Percentiles rank a stretch among this genome's conserved stretches.
These are phyloP conservation scores for Penstemon davidsonii DNA, from an alignment of 257 asterid species.

Conservation along the genomic window DNA sequence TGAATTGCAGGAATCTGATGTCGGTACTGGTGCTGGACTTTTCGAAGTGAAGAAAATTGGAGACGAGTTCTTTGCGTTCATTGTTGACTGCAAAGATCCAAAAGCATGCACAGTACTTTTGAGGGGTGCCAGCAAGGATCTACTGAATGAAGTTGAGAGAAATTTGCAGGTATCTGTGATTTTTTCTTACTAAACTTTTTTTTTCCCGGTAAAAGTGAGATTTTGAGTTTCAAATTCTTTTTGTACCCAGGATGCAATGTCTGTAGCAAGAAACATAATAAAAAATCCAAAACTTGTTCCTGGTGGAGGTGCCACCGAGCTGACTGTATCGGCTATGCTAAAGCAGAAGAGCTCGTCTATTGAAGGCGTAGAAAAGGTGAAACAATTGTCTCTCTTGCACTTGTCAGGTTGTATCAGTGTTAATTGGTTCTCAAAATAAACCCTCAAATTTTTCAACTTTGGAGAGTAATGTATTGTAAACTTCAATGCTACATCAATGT, in stretches of 20 bases:
- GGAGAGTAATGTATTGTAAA: too few species aligned
- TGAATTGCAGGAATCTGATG: slow-evolving; percentile 95
- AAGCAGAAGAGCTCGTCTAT: slow-evolving; percentile 87
- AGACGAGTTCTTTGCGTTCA: slow-evolving; percentile 83
- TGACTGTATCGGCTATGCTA: slow-evolving; percentile 86
- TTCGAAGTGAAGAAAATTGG: slow-evolving; percentile 96
- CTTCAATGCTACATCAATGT: too few species aligned
- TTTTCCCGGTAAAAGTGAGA: not conserved
- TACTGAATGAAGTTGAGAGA: slow-evolving; percentile 94
- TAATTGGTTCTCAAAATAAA: too few species aligned
- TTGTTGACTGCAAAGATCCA: slow-evolving; percentile 87
- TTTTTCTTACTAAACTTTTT: slow-evolving; percentile 2
- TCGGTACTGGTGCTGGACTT: slow-evolving; percentile 95
- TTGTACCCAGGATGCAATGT: slow-evolving; percentile 81
- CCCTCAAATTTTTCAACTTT: too few species aligned
- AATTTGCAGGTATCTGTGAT: slow-evolving; percentile 74
- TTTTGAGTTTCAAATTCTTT: slow-evolving; percentile 22
- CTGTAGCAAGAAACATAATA: slow-evolving; percentile 91
- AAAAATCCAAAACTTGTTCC: slow-evolving; percentile 96
- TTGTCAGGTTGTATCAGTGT: not conserved
- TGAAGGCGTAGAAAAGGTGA: slow-evolving; percentile 94
- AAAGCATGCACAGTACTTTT: slow-evolving; percentile 92
- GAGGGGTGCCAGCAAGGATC: slow-evolving; percentile 98
- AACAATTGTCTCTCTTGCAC: not conserved
- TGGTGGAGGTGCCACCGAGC: slow-evolving; percentile 98